Base-by-base conservation (phyloP, 2,329 filamentous ascomycete species). In the Stemphylium lycopersici region DNA sequence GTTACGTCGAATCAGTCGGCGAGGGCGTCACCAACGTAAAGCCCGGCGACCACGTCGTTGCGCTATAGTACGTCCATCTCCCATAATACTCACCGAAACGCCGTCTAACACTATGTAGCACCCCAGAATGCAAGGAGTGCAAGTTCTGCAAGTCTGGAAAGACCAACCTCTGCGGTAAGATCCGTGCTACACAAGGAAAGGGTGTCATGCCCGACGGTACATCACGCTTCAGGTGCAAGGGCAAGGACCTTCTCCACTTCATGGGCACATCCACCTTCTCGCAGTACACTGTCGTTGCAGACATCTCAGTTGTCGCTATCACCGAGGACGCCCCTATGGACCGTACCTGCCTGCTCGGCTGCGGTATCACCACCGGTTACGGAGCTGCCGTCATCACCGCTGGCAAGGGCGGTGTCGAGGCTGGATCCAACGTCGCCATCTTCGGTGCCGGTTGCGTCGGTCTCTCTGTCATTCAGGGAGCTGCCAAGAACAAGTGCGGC, bases 141-240 rank as follows among this genome's bases (percentile, higher is more conserved):
- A 98, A 98, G 83, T 98, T 98, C 85, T 99, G 95, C 89, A 95
- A 91, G 79, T 98, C 93, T 37, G 95, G 93, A 81, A 99, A 99
- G 88, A 98, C 93, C 71, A 96, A 98, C 81, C 89, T 98, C 55
- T 98, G 93, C 81, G 95, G 95, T 77, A 98, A 98, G 87, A 99
- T 99, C 79, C 89, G 95, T 70, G 91, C 91, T 40, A 98, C 95
- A 39, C 95, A 99, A 81, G 95, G 95, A 70, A 90, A 88, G 78
- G 95, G 95, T 73, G 86, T 97, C 67, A 96, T 99, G 93, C 95
- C 95, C 53, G 95, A 99, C 77, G 93, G 93, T 70, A 98, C 93
- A 64, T 89, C 90, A 53, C 90, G 95, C 70, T 97, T 98, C 87
- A 91, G 86, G 79, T 92, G 89, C 84, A 95, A 93, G 79, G 95